These are phyloP conservation scores for Cynara cardunculus DNA, from an alignment of 129 eudicot genomes.

Conservation along the genomic window DNA sequence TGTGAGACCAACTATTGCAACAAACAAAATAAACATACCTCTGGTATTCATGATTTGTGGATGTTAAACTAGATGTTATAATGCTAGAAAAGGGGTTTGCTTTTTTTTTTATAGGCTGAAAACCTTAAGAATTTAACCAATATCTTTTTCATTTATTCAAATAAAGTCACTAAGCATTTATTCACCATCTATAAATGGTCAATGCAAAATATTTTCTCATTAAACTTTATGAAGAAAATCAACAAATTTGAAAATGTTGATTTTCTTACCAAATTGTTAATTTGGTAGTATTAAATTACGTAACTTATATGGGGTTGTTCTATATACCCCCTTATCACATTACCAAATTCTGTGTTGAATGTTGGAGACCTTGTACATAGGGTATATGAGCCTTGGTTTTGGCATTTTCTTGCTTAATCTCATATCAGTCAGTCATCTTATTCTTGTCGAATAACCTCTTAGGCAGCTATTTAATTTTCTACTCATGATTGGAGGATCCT, in stretches of 20 bases:
- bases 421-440: no score
- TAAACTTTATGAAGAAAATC: background rate
- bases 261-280: background rate
- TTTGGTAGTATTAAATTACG: no score
- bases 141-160: slow-evolving; percentile 2
- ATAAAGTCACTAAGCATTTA: background rate
- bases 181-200: background rate
- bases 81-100: background rate
- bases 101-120: slow-evolving; percentile 17
- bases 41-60: slow-evolving; percentile 12
- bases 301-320: no score
- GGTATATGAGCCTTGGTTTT: no score
- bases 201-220: slow-evolving; percentile 3
- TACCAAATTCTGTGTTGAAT: no score
- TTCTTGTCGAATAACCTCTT: no score
- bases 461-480: no score
- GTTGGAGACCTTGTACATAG: no score
- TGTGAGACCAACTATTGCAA: slow-evolving; percentile 23
- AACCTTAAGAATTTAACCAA: background rate
- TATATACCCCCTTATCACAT: no score
- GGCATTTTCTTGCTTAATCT: no score
- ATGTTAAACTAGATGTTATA: background rate
- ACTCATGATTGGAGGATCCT: no score
- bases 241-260: background rate
- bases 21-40: slow-evolving; percentile 2